phyloP scores from a whole-genome alignment of 768 basidiomycete genomes.

The Polyporus arcularius region DNA sequence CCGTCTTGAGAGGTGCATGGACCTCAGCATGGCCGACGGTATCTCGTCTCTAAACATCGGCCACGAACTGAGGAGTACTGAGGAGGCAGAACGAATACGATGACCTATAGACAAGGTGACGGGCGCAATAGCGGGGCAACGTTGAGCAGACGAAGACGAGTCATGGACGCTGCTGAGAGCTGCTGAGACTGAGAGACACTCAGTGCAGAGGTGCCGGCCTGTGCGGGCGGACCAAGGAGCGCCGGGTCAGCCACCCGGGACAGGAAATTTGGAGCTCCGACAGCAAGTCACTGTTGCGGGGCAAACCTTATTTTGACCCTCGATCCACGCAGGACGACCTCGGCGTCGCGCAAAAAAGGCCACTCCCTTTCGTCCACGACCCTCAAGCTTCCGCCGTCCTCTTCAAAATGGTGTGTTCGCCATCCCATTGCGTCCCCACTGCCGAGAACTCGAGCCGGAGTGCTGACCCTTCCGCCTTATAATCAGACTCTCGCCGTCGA shows the following conservation, averaged over 20 bases:
- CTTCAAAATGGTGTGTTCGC: slow-evolving; percentile 28
- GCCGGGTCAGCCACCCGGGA: slow-evolving; percentile 19
- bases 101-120: no score
- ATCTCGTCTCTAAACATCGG: no score
- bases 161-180: no score
- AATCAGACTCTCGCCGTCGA: slow-evolving; percentile 92
- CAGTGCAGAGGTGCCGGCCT: no score
- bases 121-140: no score
- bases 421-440: no score
- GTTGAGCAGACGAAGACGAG: no score
- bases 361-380: slow-evolving; percentile 21
- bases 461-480: background rate
- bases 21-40: no score
- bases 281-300: slow-evolving; percentile 7
- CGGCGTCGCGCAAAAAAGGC: slow-evolving; percentile 28
- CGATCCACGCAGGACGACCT: slow-evolving; percentile 26
- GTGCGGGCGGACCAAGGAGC: background rate
- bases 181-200: no score
- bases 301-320: slow-evolving; percentile 24
- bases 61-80: no score
- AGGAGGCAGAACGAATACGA: no score
- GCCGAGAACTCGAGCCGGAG: background rate
- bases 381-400: slow-evolving; percentile 6
- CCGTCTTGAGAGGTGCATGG: no score
- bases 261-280: slow-evolving; percentile 18